A percentile compares a stretch with the other conserved stretches of the same genome.
phyloP scores from a whole-genome alignment of 2,329 filamentous ascomycete species.

The Xylaria sp. region DNA sequence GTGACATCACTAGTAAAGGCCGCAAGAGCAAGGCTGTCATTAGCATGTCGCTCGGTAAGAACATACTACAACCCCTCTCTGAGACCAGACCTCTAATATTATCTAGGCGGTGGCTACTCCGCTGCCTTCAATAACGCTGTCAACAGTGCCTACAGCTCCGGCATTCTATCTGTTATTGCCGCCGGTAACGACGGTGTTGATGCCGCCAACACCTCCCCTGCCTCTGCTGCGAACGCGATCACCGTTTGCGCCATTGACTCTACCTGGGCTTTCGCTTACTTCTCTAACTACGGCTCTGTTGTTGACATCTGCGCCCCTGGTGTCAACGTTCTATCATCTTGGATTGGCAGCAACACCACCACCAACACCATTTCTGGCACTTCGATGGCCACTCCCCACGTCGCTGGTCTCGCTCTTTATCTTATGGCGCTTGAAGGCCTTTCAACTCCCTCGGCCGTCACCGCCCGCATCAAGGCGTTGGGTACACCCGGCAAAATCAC shows the following conservation, averaged over 20 bases:
- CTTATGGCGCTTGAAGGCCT: slow-evolving; percentile 59
- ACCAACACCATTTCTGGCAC: slow-evolving; percentile 65
- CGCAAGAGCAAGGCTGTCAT: slow-evolving; percentile 59
- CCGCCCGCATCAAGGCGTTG: slow-evolving; percentile 46
- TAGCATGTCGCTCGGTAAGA: slow-evolving; percentile 63
- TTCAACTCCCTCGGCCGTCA: slow-evolving; percentile 52
- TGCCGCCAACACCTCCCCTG: slow-evolving; percentile 58
- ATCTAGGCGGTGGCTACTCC: slow-evolving; percentile 55
- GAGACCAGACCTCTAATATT: slow-evolving; percentile 13
- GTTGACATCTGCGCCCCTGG: slow-evolving; percentile 59
- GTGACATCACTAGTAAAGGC: slow-evolving; percentile 57
- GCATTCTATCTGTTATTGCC: slow-evolving; percentile 65
- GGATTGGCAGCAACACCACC: slow-evolving; percentile 54
- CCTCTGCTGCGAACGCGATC: slow-evolving; percentile 60
- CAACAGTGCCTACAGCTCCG: slow-evolving; percentile 56
- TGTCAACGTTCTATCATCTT: slow-evolving; percentile 55
- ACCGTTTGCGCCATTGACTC: slow-evolving; percentile 63
- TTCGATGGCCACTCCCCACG: slow-evolving; percentile 70
- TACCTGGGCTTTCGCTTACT: slow-evolving; percentile 54
- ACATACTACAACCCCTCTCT: neutral
- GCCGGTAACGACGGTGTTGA: slow-evolving; percentile 63
- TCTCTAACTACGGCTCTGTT: slow-evolving; percentile 62
- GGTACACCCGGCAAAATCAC: slow-evolving; percentile 41
- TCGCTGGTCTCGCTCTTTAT: slow-evolving; percentile 70
- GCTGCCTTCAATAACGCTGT: slow-evolving; percentile 63